Evolutionary conservation across 768 basidiomycete genomes (phyloP), one percentile per base, ranked within the genome.

Genomic region (Boletellus ananiceps): DNA sequence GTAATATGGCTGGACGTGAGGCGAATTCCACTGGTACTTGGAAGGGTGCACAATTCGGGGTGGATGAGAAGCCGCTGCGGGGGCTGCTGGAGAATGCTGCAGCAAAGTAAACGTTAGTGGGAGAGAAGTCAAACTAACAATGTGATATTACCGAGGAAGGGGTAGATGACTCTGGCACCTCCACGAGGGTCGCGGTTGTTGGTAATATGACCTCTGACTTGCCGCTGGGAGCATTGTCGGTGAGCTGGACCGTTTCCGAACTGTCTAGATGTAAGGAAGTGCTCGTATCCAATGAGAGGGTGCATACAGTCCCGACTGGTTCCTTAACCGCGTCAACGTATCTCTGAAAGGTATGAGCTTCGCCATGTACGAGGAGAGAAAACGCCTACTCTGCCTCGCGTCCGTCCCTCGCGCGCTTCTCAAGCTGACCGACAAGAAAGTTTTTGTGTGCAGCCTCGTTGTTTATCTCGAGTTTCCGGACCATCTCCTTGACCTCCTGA

Each of bases 401-500:
- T 2, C 79, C 81, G 16, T 73, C 73, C 34, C 66, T 61, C 7
- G 74, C 62, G 56, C 66, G 66, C 52, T 61, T 57, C 51, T 67
- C 47, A 21, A 76, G 59, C 41, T 75, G 65, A 46, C 60, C 56
- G 42, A 67, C 48, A 31, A 66, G 47, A 51, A 58, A 72, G 19
- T 70, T 68, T 46, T 64, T 58, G 45, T 69, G 66, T 3, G 72
- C 78, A 1, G 60, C 55, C 38, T 77, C 74, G 46, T 79, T 78
- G 52, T 69, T 62, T 27, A 50, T 49, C 57, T 74, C 71, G 33
- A 69, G 65, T 18, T 8, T 56, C 9, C 18, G 52, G 8, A 55
- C 56, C 31, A 60, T 43, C 23, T 69, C 68, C 54, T 68, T 73
- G 29, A 60, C 58, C 34, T 60, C 57, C 33, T 64, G 60, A 11